Evolutionary conservation across 2,329 filamentous ascomycete species (phyloP).

Genomic region (Colletotrichum sp.): DNA sequence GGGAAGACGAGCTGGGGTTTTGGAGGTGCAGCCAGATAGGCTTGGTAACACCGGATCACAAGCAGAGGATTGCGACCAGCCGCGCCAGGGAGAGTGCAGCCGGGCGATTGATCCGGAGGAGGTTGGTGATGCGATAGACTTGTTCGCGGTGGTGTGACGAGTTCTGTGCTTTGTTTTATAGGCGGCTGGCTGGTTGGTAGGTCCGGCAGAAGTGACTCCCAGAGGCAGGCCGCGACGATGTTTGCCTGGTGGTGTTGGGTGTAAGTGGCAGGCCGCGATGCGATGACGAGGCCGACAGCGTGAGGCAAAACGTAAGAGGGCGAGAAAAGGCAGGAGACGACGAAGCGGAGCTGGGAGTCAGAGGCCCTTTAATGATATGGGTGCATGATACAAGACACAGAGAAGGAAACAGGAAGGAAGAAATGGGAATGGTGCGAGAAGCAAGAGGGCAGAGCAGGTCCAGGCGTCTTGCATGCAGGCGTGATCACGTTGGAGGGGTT

Average conservation of each 20-base stretch:
- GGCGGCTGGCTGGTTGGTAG: not conserved
- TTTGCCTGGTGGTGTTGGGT: not conserved
- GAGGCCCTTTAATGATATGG: not conserved
- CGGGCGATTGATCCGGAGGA: not conserved
- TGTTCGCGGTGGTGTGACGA: not conserved
- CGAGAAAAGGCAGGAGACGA: not conserved
- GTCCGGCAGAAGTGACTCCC: not conserved
- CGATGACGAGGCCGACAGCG: not conserved
- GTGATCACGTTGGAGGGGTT: slow-evolving; percentile 6
- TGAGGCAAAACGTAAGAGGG: not conserved
- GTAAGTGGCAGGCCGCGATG: not conserved
- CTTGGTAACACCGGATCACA: not conserved
- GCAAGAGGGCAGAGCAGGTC: not conserved
- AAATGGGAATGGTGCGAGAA: not conserved
- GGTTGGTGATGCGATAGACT: not conserved
- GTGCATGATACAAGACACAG: not conserved
- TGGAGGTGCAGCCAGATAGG: not conserved
- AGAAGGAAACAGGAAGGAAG: not conserved
- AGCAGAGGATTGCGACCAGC: not conserved
- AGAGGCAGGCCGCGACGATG: not conserved
- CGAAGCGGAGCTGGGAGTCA: not conserved
- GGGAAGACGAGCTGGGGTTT: not conserved
- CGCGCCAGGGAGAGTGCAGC: not conserved
- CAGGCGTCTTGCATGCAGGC: slow-evolving; percentile 7
- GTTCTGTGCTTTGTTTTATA: not conserved